Evolutionary conservation across 2,329 filamentous ascomycete species (phyloP).

Genomic region (Ascochyta rabiei): DNA sequence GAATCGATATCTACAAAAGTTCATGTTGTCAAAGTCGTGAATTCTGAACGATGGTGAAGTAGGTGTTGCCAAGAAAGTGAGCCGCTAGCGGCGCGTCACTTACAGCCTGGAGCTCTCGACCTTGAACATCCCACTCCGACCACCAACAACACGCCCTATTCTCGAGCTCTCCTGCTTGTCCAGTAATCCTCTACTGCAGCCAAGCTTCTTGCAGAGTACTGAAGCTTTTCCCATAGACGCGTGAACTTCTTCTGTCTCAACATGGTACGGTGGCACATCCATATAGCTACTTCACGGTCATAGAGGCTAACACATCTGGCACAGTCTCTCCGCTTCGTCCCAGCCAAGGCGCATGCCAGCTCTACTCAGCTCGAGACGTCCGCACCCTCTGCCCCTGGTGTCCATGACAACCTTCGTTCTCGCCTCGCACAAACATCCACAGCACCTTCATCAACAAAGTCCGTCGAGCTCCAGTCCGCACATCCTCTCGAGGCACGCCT

Average conservation of each 20-base stretch:
- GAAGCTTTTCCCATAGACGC: background rate
- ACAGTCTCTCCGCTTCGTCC: slow-evolving; percentile 86
- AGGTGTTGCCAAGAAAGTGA: slow-evolving; percentile 32
- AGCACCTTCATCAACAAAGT: slow-evolving; percentile 30
- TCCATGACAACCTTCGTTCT: slow-evolving; percentile 90
- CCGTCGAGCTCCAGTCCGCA: slow-evolving; percentile 63
- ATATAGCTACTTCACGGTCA: background rate
- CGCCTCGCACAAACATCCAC: slow-evolving; percentile 68
- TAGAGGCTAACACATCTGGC: slow-evolving; percentile 1
- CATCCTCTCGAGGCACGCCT: slow-evolving; percentile 95
- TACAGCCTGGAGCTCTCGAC: slow-evolving; percentile 38
- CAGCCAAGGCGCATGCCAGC: slow-evolving; percentile 66
- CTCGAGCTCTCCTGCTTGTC: background rate
- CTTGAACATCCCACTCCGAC: slow-evolving; percentile 10
- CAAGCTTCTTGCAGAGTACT: background rate
- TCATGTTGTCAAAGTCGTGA: no score
- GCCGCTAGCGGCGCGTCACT: slow-evolving; percentile 38
- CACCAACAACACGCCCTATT: background rate
- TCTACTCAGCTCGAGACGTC: slow-evolving; percentile 60
- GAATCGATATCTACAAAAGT: no score
- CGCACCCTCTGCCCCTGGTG: slow-evolving; percentile 88
- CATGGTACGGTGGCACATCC: slow-evolving; percentile 19
- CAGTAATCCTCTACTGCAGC: background rate
- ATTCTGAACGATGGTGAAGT: background rate
- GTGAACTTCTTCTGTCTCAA: slow-evolving; percentile 4